These are phyloP conservation scores for Neurospora intermedia DNA, from an alignment of 495 filamentous ascomycete genomes.

Conservation along the genomic window DNA sequence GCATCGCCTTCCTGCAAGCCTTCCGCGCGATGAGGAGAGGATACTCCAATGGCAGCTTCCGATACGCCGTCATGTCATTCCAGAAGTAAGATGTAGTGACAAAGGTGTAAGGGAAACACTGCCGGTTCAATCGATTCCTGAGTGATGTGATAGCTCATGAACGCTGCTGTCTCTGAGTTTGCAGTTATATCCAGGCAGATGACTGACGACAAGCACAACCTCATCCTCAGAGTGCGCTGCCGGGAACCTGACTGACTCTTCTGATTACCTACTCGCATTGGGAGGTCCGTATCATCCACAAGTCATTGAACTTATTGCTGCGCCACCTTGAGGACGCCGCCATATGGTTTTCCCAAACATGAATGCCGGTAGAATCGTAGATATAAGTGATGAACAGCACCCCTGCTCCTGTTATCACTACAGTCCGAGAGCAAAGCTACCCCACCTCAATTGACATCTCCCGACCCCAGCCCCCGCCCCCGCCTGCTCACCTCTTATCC, in stretches of 20 bases:
- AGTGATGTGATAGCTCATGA: not conserved
- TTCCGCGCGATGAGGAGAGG: conserved; percentile 50
- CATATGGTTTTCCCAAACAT: not conserved
- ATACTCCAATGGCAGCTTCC: conserved; percentile 45
- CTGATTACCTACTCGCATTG: not conserved
- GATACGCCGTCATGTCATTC: conserved; percentile 48
- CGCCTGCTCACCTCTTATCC: not conserved
- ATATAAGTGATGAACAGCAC: not conserved
- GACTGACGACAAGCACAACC: not conserved
- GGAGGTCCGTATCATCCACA: not conserved
- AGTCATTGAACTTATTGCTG: not conserved
- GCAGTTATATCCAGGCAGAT: not conserved
- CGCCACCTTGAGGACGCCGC: not conserved
- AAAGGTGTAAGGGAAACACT: not conserved
- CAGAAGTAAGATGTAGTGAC: conserved; percentile 22
- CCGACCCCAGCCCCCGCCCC: not conserved
- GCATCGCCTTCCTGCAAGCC: conserved; percentile 46
- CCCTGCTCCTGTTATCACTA: not conserved
- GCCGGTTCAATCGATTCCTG: not conserved
- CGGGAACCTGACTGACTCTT: not conserved
- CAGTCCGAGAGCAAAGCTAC: not conserved
- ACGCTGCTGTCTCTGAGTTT: not conserved
- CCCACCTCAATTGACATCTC: not conserved
- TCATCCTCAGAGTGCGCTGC: not conserved
- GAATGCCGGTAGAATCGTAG: not conserved